Percentiles rank a stretch among this genome's conserved stretches.
Evolutionary conservation across 1,284 basidiomycete species (phyloP).

Genomic region (Puccinia triticina): DNA sequence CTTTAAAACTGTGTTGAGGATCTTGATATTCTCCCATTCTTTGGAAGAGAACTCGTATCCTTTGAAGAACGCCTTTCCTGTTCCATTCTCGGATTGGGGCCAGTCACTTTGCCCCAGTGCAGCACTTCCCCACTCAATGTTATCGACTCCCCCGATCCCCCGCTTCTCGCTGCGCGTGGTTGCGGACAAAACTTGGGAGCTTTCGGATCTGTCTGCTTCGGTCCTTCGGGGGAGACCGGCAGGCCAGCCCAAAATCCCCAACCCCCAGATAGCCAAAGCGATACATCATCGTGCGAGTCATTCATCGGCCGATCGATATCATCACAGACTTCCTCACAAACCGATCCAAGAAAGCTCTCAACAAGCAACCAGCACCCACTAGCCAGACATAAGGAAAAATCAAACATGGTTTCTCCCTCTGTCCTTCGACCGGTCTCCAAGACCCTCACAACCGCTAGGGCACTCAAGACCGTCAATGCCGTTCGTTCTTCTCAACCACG

Average conservation of each 20-base stretch:
- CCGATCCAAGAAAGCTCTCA: not conserved
- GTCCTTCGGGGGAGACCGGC: too few species aligned
- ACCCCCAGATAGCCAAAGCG: too few species aligned
- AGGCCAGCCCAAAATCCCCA: too few species aligned
- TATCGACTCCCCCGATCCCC: too few species aligned
- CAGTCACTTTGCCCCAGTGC: too few species aligned
- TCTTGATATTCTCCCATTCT: not conserved
- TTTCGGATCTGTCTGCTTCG: too few species aligned
- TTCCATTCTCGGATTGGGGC: conserved; percentile 12
- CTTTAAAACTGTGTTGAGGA: not conserved
- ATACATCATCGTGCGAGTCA: too few species aligned
- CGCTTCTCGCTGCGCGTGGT: too few species aligned
- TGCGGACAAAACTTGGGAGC: too few species aligned
- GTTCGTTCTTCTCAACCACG: not conserved
- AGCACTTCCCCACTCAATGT: too few species aligned
- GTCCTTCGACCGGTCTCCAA: conserved; percentile 32
- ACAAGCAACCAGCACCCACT: not conserved
- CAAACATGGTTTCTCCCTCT: conserved; percentile 38
- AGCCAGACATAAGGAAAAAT: not conserved
- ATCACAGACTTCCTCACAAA: too few species aligned
- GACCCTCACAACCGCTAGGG: not conserved
- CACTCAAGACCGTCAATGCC: not conserved
- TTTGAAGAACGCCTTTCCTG: not conserved
- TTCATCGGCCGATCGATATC: too few species aligned
- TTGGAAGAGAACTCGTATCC: not conserved